Percentiles rank a stretch among this genome's conserved stretches.
phyloP scores from a whole-genome alignment of 1,139 yeast species.

The Yamadazyma taylorii region DNA sequence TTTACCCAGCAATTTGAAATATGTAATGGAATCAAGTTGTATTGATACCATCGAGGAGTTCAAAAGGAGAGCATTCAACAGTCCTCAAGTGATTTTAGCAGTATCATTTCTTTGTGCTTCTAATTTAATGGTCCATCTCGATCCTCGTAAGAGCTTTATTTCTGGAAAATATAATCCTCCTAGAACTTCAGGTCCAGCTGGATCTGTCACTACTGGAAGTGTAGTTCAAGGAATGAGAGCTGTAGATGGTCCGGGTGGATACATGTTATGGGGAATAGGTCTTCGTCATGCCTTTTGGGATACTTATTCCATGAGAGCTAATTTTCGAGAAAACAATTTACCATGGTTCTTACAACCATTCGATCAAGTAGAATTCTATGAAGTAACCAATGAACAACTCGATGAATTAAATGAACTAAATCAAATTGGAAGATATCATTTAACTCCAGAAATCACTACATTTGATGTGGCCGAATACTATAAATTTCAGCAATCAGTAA shows the following conservation, averaged over 20 bases:
- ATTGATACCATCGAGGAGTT: constrained; percentile 8
- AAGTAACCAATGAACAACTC: constrained; percentile 62
- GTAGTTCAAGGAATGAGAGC: constrained; percentile 12
- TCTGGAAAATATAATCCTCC: constrained; percentile 10
- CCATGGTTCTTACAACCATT: constrained; percentile 86
- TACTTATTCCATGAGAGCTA: constrained; percentile 7
- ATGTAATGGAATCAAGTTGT: constrained; percentile 10
- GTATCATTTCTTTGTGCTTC: constrained; percentile 10
- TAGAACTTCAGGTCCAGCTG: constrained; percentile 8
- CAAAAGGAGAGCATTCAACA: constrained; percentile 6
- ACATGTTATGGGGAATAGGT: constrained; percentile 10
- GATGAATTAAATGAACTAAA: constrained; percentile 62
- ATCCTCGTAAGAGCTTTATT: constrained; percentile 8
- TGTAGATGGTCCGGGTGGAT: constrained; percentile 10
- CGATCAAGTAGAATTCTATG: constrained; percentile 60
- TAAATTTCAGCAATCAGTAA: constrained; percentile 2
- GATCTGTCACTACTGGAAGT: constrained; percentile 9
- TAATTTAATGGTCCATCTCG: constrained; percentile 7
- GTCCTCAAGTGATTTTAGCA: constrained; percentile 9
- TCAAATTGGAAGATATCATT: constrained; percentile 8
- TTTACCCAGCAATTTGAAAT: constrained; percentile 7
- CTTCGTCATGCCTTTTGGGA: constrained; percentile 9
- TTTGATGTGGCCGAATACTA: constrained; percentile 6
- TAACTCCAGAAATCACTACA: constrained; percentile 1
- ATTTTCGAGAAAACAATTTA: constrained; percentile 33